Conservation (phyloP, 129 eudicot species). For the Flaveria sonorensis region DNA sequence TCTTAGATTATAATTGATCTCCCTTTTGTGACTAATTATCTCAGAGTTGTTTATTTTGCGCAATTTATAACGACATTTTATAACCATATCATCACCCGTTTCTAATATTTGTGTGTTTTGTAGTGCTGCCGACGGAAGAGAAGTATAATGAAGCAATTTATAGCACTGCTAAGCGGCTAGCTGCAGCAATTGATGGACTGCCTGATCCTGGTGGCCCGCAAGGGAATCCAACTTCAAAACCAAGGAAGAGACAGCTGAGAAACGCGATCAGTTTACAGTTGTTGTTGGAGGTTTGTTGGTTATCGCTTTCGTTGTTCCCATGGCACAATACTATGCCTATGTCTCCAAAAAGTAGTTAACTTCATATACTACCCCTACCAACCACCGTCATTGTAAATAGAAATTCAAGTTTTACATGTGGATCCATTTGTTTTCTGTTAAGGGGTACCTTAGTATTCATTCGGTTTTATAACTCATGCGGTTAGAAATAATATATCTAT, state of each 20-base stretch:
- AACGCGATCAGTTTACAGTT: constrained; percentile 89
- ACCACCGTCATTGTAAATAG: constrained; percentile 24
- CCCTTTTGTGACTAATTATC: too few relatives aligned
- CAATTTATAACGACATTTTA: too few relatives aligned
- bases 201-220: constrained; percentile 97
- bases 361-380: background rate
- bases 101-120: constrained; percentile 16
- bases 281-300: constrained; percentile 96
- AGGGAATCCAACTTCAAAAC: constrained; percentile 98
- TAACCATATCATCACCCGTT: too few relatives aligned
- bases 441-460: background rate
- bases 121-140: constrained; percentile 91
- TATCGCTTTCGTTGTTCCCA: constrained; percentile 96
- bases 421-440: constrained; percentile 27
- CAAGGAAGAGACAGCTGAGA: constrained; percentile 87
- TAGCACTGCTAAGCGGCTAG: constrained; percentile 78
- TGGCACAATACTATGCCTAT: constrained; percentile 98
- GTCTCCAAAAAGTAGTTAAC: constrained; percentile 65
- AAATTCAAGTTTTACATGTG: constrained; percentile 25
- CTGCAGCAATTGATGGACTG: constrained; percentile 89
- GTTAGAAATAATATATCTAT: background rate
- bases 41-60: too few relatives aligned
- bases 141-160: constrained; percentile 90
- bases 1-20: background rate
- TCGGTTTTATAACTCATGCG: background rate